Percentiles rank a stretch among this genome's conserved stretches.
Conservation (phyloP, 805 yeast genomes). For the Suhomyces faveliae region DNA sequence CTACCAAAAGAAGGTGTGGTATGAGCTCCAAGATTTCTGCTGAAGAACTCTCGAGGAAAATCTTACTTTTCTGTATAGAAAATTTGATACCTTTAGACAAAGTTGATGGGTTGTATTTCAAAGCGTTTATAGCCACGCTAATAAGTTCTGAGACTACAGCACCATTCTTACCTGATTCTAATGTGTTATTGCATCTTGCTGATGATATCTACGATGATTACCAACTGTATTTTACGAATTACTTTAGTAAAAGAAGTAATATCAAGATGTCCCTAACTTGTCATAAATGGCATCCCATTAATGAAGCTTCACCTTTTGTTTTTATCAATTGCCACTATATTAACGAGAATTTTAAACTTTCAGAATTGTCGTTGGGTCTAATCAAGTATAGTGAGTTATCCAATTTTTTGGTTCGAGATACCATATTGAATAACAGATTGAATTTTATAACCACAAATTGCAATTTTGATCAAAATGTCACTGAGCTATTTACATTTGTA, state of each 20-base stretch:
- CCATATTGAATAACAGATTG: slow-evolving; percentile 16
- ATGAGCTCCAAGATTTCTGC: slow-evolving; percentile 2
- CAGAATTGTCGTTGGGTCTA: slow-evolving; percentile 23
- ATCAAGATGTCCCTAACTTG: slow-evolving; percentile 18
- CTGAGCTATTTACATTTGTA: slow-evolving; percentile 18
- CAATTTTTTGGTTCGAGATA: not conserved
- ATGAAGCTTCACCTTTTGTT: slow-evolving; percentile 13
- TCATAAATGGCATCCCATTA: slow-evolving; percentile 19
- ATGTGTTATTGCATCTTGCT: slow-evolving; percentile 15
- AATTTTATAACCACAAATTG: slow-evolving; percentile 22
- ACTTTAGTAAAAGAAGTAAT: slow-evolving; percentile 11
- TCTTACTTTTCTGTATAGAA: slow-evolving; percentile 18
- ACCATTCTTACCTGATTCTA: slow-evolving; percentile 15
- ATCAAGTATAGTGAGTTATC: slow-evolving; percentile 13
- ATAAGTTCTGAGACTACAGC: not conserved
- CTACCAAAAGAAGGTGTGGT: not conserved
- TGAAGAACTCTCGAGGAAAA: slow-evolving; percentile 3
- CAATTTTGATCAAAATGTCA: slow-evolving; percentile 15
- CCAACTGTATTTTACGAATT: slow-evolving; percentile 18
- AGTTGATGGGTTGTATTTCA: slow-evolving; percentile 14
- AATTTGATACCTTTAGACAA: slow-evolving; percentile 21
- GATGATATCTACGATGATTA: slow-evolving; percentile 20
- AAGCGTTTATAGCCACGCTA: slow-evolving; percentile 11
- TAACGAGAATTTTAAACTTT: slow-evolving; percentile 14
- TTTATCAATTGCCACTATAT: slow-evolving; percentile 20